Evolutionary conservation across 2,329 filamentous ascomycete genomes (phyloP), one percentile per base, ranked within the genome.

Genomic region (Xylaria sp.): DNA sequence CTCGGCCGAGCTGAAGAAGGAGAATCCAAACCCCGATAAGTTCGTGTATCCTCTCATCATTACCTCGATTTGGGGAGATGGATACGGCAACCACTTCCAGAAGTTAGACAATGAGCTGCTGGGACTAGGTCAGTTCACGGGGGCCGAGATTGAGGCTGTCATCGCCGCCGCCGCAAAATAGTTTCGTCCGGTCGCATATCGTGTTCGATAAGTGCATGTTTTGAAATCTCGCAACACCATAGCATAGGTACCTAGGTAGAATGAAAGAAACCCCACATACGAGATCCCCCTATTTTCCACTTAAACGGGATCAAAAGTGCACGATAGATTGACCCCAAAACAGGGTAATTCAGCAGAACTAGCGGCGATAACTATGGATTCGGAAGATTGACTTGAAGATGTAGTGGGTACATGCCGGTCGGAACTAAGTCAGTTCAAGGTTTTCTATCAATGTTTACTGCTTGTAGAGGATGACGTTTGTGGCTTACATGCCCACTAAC

Each of bases 81-180:
- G 74, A 3, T 79, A 76, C 64, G 80, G 79, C 2, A 31, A 66
- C 6, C 66, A 74, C 13, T 81, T 80, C 55, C 44, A 75, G 60
- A 76, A 76, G 46, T 25, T 78, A 31, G 80, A 81, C 54, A 83
- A 83, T 70, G 78, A 82, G 46, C 64, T 82, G 52, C 69, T 84
- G 25, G 82, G 81, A 1, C 65, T 83, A 8, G 74, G 75, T 61
- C 70, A 73, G 61, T 51, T 80, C 48, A 78, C 69, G 2, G 78
- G 81, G 12, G 77, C 73, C 9, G 79, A 82, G 57, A 57, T 83
- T 25, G 73, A 78, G 69, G 71, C 58, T 54, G 63, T 68, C 31
- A 20, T 70, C 4, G 70, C 65, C 10, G 59, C 34, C 3, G 59
- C 67, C 10, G 23, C 39, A 13, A 66, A 68, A 37, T 72, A 66